These are phyloP conservation scores for Sungouiozyma intestinalis DNA, from an alignment of 805 yeast species.

Conservation along the genomic window DNA sequence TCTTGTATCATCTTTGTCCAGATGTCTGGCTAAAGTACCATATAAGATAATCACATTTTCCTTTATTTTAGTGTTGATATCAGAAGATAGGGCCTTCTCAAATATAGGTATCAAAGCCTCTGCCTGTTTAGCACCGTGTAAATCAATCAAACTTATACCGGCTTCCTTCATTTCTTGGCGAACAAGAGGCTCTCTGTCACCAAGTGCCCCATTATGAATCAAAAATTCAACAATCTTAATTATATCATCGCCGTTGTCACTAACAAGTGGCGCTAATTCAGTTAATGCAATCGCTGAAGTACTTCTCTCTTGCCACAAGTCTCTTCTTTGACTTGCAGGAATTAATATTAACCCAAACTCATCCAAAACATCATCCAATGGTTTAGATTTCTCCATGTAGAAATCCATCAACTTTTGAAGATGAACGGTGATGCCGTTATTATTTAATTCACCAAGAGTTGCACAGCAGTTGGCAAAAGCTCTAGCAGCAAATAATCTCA, in stretches of 20 bases:
- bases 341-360: conserved; percentile 70
- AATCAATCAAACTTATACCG: conserved; percentile 63
- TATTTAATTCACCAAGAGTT: conserved; percentile 22
- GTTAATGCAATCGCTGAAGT: conserved; percentile 66
- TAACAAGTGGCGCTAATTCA: conserved; percentile 41
- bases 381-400: conserved; percentile 52
- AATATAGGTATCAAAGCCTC: conserved; percentile 74
- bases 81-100: conserved; percentile 45
- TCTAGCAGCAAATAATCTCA: conserved; percentile 63
- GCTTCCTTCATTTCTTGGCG: conserved; percentile 81
- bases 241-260: conserved; percentile 31
- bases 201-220: conserved; percentile 53
- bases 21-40: conserved; percentile 84
- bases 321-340: conserved; percentile 49
- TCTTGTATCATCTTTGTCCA: conserved; percentile 56
- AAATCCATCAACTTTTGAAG: conserved; percentile 40
- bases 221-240: conserved; percentile 51
- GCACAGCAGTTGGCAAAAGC: conserved; percentile 53
- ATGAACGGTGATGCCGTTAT: conserved; percentile 24
- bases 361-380: conserved; percentile 70
- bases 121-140: conserved; percentile 55
- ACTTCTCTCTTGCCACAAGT: conserved; percentile 76
- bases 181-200: conserved; percentile 63
- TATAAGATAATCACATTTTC: conserved; percentile 79
- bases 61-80: conserved; percentile 39